Conservation (phyloP, 306 rosid genomes). For the Prunus fruticosa region DNA sequence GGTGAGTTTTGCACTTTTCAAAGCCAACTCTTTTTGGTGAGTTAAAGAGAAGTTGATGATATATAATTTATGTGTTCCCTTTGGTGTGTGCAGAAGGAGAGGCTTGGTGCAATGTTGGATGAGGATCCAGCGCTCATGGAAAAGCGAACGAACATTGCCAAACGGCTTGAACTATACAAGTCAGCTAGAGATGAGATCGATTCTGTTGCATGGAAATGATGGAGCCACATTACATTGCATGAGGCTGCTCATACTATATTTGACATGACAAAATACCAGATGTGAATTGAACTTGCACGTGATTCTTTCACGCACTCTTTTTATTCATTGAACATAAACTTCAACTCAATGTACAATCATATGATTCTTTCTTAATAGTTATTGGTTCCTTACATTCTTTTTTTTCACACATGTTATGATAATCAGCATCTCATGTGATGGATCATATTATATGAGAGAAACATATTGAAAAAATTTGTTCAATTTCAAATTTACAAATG, state of each 20-base stretch:
- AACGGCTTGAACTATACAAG: conserved; percentile 91
- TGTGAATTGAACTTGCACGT: neutral
- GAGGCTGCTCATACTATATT: neutral
- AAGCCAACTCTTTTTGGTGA: neutral
- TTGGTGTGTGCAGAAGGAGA: conserved; percentile 69
- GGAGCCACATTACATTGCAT: neutral
- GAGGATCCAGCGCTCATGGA: conserved; percentile 97
- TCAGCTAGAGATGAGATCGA: conserved; percentile 97
- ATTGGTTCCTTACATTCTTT: neutral
- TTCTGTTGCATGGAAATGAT: conserved; percentile 88
- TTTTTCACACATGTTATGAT: no score
- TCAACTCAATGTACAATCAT: neutral
- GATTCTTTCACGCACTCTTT: neutral
- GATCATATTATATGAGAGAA: no score
- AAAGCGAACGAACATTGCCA: conserved; percentile 67
- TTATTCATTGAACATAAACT: neutral
- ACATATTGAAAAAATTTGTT: no score
- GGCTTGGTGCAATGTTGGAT: conserved; percentile 85
- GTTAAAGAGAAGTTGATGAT: neutral
- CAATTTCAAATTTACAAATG: no score
- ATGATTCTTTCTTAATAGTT: neutral
- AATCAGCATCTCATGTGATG: no score
- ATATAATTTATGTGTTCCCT: neutral
- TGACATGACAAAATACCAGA: neutral
- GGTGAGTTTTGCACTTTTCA: conserved; percentile 47